Evolutionary conservation across 768 basidiomycete genomes (phyloP), one percentile per base, ranked within the genome.

Genomic region (Podaxis pistillaris): DNA sequence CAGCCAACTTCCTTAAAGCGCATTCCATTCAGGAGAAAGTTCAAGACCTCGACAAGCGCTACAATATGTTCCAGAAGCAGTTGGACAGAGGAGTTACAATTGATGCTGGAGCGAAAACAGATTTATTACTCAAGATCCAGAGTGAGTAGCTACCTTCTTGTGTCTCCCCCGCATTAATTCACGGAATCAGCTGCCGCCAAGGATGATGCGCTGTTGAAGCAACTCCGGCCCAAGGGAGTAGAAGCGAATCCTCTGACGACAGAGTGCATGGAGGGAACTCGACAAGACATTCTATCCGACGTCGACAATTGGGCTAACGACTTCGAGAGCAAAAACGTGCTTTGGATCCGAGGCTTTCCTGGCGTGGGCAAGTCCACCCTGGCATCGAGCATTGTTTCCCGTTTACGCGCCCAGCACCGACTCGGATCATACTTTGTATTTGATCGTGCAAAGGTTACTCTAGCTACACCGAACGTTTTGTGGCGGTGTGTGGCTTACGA

Each of bases 291-390:
- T 33, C 62, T 66, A 19, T 38, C 38, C 46, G 28, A 37, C 24
- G 49, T 66, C 37, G 61, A 66, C 30, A 56, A 55, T 19, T 59
- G 64, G 71, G 46, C 65, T 12, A 47, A 64, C 47, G 64, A 69
- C 56, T 6, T 62, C 19, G 53, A 64, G 11, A 65, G 63, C 24
- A 41, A 28, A 3, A 72, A 70, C 52, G 66, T 72, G 13, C 62
- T 69, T 28, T 69, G 68, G 69, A 53, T 72, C 30, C 53, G 49
- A 6, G 71, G 71, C 5, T 61, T 56, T 60, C 70, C 70, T 9
- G 70, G 70, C 17, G 67, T 64, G 1, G 71, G 71, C 12, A 72
- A 72, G 28, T 71, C 70, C 17, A 54, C 69, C 22, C 64, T 70
- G 12, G 66, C 68, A 3, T 58, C 65, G 1, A 65, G 59, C 12